phyloP scores from a whole-genome alignment of 352 stramenopile species.

The Pythium periplocum region DNA sequence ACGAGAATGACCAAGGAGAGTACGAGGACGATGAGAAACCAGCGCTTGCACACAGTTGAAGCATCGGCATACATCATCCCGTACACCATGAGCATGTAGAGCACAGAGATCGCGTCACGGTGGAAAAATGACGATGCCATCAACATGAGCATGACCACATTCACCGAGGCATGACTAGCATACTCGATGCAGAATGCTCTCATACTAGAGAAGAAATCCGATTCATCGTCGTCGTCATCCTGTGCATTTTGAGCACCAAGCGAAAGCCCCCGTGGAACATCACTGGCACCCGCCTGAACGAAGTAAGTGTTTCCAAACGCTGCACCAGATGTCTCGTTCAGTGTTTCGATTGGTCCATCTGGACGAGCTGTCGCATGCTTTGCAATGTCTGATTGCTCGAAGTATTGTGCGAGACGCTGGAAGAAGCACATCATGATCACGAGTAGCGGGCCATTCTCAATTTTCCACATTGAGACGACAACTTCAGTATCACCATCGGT shows the following conservation, averaged over 20 bases:
- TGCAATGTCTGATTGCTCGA: conserved; percentile 22
- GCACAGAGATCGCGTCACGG: conserved; percentile 65
- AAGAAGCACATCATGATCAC: conserved; percentile 72
- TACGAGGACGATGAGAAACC: conserved; percentile 46
- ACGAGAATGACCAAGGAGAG: conserved; percentile 64
- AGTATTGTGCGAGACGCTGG: conserved; percentile 69
- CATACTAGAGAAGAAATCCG: conserved; percentile 61
- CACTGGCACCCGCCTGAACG: not conserved
- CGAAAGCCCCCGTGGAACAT: not conserved
- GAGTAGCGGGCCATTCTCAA: conserved; percentile 48
- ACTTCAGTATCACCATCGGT: conserved; percentile 13
- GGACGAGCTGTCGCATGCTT: not conserved
- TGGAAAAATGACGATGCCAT: conserved; percentile 79
- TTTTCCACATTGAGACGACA: conserved; percentile 33
- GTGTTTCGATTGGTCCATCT: not conserved
- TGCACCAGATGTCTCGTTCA: not conserved
- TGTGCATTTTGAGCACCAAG: not conserved
- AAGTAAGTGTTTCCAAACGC: not conserved
- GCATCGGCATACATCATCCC: conserved; percentile 64
- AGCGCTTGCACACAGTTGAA: conserved; percentile 45
- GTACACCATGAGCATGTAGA: conserved; percentile 80
- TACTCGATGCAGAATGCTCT: conserved; percentile 65
- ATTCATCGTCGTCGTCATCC: conserved; percentile 25
- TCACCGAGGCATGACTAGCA: conserved; percentile 70
- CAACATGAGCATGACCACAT: conserved; percentile 68